phyloP scores from a whole-genome alignment of 78 protist genomes.

The Capsaspora owczarzaki region DNA sequence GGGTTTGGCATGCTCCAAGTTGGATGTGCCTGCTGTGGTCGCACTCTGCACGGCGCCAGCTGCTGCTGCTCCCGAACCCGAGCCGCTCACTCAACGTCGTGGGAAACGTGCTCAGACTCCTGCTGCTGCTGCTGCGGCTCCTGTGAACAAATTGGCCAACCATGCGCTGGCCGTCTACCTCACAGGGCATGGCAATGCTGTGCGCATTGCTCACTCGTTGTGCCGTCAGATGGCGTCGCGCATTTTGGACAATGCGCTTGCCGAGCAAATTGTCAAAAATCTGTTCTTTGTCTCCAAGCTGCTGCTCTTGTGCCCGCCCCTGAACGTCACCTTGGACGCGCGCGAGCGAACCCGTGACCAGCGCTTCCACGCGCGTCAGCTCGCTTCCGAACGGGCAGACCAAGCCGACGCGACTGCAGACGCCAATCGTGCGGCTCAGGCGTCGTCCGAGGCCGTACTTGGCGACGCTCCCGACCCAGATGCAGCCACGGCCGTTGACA shows the following conservation, averaged over 20 bases:
- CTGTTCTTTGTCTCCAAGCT: background rate
- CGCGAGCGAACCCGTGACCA: too few species aligned
- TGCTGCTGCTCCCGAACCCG: too few species aligned
- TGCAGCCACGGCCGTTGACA: background rate
- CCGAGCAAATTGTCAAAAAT: background rate
- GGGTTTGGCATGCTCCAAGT: background rate
- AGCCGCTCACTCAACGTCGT: too few species aligned
- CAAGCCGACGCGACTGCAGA: too few species aligned
- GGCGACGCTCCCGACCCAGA: background rate
- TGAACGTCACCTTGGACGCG: too few species aligned
- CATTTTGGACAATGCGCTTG: background rate
- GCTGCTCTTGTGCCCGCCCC: background rate
- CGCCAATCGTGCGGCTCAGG: too few species aligned
- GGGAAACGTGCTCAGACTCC: background rate
- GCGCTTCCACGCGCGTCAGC: too few species aligned
- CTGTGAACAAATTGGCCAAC: background rate
- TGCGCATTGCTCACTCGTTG: too few species aligned
- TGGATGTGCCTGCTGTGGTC: too few species aligned
- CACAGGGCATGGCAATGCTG: background rate
- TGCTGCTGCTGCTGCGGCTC: background rate
- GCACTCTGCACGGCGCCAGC: too few species aligned
- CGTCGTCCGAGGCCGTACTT: too few species aligned
- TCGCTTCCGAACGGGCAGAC: too few species aligned
- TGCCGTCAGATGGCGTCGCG: background rate
- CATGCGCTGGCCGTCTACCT: background rate